phyloP scores from a whole-genome alignment of 2,329 filamentous ascomycete species.

The Aaosphaeria pasadenensis region DNA sequence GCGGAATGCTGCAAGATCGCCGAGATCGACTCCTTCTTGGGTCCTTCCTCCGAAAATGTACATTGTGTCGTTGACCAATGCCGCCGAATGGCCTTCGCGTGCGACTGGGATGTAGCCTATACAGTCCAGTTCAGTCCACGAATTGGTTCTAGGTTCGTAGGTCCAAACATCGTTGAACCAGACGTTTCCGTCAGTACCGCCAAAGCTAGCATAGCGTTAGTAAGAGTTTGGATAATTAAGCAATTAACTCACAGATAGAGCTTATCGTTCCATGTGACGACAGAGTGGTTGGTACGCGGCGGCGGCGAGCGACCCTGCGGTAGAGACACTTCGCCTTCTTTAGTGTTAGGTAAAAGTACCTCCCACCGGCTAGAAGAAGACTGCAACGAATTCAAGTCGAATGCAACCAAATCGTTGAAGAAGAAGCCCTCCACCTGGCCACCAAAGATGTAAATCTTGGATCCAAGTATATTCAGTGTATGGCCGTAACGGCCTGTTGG shows the following conservation, averaged over 20 bases:
- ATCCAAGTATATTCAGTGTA: conserved; percentile 92
- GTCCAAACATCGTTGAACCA: conserved; percentile 99
- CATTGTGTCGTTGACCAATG: conserved; percentile 96
- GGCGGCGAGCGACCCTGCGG: conserved; percentile 56
- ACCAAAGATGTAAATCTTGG: conserved; percentile 96
- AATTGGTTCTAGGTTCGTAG: conserved; percentile 79
- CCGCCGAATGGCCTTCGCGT: conserved; percentile 89
- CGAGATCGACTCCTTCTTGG: conserved; percentile 87
- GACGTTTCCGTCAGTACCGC: conserved; percentile 88
- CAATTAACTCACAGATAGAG: conserved; percentile 73
- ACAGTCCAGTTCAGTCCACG: conserved; percentile 87
- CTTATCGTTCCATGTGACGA: conserved; percentile 89
- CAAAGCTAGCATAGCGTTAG: conserved; percentile 62
- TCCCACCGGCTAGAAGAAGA: conserved; percentile 93
- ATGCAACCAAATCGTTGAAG: conserved; percentile 94
- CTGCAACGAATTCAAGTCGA: conserved; percentile 93
- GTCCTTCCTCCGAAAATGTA: conserved; percentile 97
- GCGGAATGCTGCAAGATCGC: conserved; percentile 84
- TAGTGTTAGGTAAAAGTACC: conserved; percentile 74
- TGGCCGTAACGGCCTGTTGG: conserved; percentile 93
- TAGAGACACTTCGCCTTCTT: conserved; percentile 46
- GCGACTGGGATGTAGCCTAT: conserved; percentile 96
- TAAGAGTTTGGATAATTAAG: not conserved
- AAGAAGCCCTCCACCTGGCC: conserved; percentile 97
- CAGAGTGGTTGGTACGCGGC: conserved; percentile 89